phyloP scores from a whole-genome alignment of 805 yeast genomes.

The Yamadazyma scolyti region DNA sequence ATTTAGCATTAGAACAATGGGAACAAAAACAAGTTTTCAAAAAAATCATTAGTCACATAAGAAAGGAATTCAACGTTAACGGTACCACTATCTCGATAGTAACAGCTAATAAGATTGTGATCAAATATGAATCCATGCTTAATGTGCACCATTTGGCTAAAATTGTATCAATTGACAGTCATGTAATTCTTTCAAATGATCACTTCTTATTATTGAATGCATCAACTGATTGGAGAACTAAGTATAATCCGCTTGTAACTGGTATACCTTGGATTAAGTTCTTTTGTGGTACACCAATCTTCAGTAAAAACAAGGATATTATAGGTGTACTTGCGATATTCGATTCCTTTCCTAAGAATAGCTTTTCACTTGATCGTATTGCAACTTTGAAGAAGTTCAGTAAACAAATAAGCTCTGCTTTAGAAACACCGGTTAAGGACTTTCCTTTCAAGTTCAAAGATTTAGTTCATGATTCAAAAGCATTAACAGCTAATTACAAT shows the following conservation, averaged over 20 bases:
- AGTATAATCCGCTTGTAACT: constrained; percentile 58
- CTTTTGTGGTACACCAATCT: constrained; percentile 61
- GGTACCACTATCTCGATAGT: constrained; percentile 63
- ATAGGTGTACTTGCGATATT: constrained; percentile 61
- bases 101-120: constrained; percentile 42
- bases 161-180: constrained; percentile 61
- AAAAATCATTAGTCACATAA: constrained; percentile 31
- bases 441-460: too few species aligned
- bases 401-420: constrained; percentile 37
- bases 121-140: constrained; percentile 48
- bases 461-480: too few species aligned
- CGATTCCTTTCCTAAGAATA: constrained; percentile 42
- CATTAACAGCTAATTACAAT: constrained; percentile 8
- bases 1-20: constrained; percentile 48
- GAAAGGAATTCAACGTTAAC: constrained; percentile 39
- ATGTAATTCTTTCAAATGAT: constrained; percentile 57
- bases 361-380: constrained; percentile 32
- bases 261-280: constrained; percentile 58
- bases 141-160: constrained; percentile 52
- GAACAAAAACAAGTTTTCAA: constrained; percentile 35
- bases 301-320: constrained; percentile 28
- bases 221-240: constrained; percentile 66
- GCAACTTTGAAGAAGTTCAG: constrained; percentile 34
- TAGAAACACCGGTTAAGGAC: constrained; percentile 29
- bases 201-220: constrained; percentile 58